Percentiles rank a stretch among this genome's conserved stretches.
These are phyloP conservation scores for Phytomonas sp. DNA, from an alignment of 208 protist genomes.

Conservation along the genomic window DNA sequence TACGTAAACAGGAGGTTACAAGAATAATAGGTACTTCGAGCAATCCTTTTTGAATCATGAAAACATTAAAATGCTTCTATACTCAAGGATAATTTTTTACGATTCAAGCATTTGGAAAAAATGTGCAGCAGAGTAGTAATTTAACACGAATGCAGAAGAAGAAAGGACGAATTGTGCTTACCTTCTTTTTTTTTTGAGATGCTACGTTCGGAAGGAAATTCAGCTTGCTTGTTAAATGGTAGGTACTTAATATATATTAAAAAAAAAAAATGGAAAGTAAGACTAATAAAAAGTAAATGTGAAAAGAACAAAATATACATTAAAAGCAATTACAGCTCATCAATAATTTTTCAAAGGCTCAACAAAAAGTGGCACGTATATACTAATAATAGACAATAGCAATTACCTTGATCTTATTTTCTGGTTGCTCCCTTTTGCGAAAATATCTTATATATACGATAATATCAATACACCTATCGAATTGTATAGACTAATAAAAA, in stretches of 20 bases:
- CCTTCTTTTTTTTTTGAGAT: conserved; percentile 4
- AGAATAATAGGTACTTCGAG: neutral
- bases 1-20: neutral
- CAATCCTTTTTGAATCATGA: no score
- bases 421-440: conserved; percentile 4
- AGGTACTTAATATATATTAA: neutral
- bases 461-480: conserved; percentile 5
- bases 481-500: conserved; percentile 7
- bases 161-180: neutral
- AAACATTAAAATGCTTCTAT: no score
- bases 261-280: conserved; percentile 8
- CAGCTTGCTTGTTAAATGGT: conserved; percentile 4
- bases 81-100: neutral
- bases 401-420: neutral
- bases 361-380: conserved; percentile 6
- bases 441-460: conserved; percentile 7
- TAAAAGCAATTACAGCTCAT: conserved; percentile 5
- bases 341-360: conserved; percentile 1
- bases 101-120: neutral
- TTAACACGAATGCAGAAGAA: neutral
- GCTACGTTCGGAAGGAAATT: conserved; percentile 3
- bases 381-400: neutral
- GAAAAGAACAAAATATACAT: conserved; percentile 8
- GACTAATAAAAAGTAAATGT: conserved; percentile 1
- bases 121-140: neutral